Conservation (phyloP, 805 yeast species). For the Candida oleophila region DNA sequence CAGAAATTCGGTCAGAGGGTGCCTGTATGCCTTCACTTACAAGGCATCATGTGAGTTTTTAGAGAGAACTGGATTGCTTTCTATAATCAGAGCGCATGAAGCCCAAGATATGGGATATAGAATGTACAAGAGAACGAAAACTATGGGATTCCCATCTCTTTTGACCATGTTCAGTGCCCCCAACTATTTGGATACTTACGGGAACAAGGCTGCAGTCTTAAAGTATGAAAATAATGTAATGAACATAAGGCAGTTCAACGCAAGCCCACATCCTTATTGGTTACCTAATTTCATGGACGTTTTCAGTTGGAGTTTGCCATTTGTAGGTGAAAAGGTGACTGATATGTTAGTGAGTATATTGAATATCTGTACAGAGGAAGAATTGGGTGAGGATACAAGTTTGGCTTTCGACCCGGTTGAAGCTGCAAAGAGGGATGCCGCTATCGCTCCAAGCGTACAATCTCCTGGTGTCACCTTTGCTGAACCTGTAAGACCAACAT, state of each 20-base stretch:
- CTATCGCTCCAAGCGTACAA: conserved; percentile 4
- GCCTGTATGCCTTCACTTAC: conserved; percentile 87
- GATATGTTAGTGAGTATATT: conserved; percentile 88
- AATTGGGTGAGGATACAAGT: conserved; percentile 73
- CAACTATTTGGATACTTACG: conserved; percentile 86
- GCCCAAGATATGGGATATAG: conserved; percentile 97
- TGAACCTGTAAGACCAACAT: conserved; percentile 5
- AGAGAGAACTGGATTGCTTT: conserved; percentile 71
- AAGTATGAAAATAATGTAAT: conserved; percentile 89
- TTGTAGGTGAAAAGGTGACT: conserved; percentile 93
- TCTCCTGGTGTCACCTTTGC: neutral
- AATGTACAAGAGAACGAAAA: conserved; percentile 82
- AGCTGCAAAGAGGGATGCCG: neutral
- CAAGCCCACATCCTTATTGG: conserved; percentile 95
- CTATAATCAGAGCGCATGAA: conserved; percentile 94
- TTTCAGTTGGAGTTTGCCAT: conserved; percentile 95
- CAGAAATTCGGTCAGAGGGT: conserved; percentile 80
- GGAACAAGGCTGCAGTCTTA: conserved; percentile 92
- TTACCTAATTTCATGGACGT: conserved; percentile 96
- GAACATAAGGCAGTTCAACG: conserved; percentile 93
- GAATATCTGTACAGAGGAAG: conserved; percentile 95
- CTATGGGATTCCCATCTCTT: conserved; percentile 85
- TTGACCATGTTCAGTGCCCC: conserved; percentile 95
- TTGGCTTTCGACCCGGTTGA: neutral
- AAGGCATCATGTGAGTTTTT: conserved; percentile 78